These are phyloP conservation scores for Paracoccidioides brasiliensis DNA, from an alignment of 2,329 filamentous ascomycete genomes.

Conservation along the genomic window DNA sequence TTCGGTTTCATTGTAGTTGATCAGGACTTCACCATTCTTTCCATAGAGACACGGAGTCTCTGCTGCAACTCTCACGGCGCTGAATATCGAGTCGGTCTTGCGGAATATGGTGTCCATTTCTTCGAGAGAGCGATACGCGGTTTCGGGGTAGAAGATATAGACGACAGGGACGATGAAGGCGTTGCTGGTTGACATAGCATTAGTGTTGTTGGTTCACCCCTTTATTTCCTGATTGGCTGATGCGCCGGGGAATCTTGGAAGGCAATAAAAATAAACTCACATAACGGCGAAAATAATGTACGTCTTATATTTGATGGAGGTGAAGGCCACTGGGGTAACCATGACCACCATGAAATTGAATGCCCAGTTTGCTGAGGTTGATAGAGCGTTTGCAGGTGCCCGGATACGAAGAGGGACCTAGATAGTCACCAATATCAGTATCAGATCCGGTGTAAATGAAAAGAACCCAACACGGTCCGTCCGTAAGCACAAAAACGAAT, in stretches of 20 bases:
- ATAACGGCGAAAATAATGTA: constrained; percentile 35
- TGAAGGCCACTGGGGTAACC: constrained; percentile 27
- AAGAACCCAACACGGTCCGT: too few species aligned
- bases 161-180: constrained; percentile 14
- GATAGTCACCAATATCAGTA: too few species aligned
- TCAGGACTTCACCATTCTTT: constrained; percentile 44
- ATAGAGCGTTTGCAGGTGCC: constrained; percentile 33
- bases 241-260: not conserved
- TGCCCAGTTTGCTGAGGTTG: constrained; percentile 28
- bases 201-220: not conserved
- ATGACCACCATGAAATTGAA: constrained; percentile 28
- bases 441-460: too few species aligned
- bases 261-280: constrained; percentile 13
- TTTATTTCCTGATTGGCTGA: not conserved
- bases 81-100: constrained; percentile 38
- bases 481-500: too few species aligned
- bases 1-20: constrained; percentile 37
- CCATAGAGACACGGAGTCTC: constrained; percentile 44
- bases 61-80: constrained; percentile 38
- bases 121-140: constrained; percentile 26
- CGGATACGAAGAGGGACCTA: constrained; percentile 31
- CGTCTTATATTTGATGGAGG: constrained; percentile 35
- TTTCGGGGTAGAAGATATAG: constrained; percentile 30
- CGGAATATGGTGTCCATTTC: constrained; percentile 33
- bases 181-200: not conserved